Evolutionary conservation across 1,284 basidiomycete genomes (phyloP), one percentile per base, ranked within the genome.

Genomic region (Violaceomyces palustris): DNA sequence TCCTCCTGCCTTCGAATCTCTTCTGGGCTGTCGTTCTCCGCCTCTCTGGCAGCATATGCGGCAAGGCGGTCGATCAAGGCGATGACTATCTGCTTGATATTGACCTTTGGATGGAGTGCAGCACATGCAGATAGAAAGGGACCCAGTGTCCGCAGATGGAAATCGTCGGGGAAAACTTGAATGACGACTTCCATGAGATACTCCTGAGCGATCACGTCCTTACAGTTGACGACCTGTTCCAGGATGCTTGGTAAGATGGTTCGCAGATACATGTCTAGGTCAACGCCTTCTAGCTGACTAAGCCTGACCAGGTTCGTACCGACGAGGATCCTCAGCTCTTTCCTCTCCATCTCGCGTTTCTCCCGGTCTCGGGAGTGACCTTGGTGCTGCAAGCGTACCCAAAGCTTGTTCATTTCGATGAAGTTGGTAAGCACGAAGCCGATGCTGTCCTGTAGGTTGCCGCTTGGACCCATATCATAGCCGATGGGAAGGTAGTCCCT

Each of bases 321-420:
- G 33, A 73, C 69, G 25, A 73, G 62, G 40, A 73, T 71, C 35
- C 69, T 61, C 15, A 73, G 53, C 45, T 72, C 70, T 37, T 61
- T 62, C 18, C 70, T 45, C 42, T 73, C 70, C 55, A 61, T 54
- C 42, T 73, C 70, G 18, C 70, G 60, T 53, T 69, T 68, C 54
- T 73, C 70, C 31, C 70, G 64, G 17, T 73, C 70, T 24, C 70
- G 45, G 2, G 67, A 70, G 39, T 69, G 70, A 24, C 70, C 70
- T 27, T 72, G 70, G 39, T 73, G 70, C 49, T 73, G 70, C 23
- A 72, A 61, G 23, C 70, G 55, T 23, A 73, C 70, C 70, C 70
- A 73, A 23, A 73, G 64, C 59, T 72, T 72, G 60, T 73, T 73
- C 70, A 73, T 73, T 50, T 73, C 70, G 49, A 73, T 67, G 38